These are phyloP conservation scores for Alnus rubra DNA, from an alignment of 306 rosid genomes.

Conservation along the genomic window DNA sequence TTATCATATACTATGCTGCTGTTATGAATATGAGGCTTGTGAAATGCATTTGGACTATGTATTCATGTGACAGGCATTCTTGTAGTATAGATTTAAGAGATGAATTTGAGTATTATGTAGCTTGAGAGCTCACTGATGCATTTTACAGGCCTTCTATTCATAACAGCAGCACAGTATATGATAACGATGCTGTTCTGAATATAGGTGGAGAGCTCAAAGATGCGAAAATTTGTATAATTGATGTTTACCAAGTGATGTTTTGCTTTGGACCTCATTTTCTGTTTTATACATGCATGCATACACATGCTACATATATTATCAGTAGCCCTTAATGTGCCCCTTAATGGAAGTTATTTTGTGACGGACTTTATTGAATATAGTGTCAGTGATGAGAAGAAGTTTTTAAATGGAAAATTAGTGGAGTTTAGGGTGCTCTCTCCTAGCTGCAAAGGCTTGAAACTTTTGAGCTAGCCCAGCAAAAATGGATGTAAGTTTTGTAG, in stretches of 20 bases:
- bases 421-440: not conserved
- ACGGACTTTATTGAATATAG: not conserved
- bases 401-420: not conserved
- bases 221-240: not conserved
- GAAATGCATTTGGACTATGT: not conserved
- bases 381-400: not conserved
- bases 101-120: not conserved
- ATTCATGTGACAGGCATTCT: not conserved
- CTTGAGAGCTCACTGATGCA: not conserved
- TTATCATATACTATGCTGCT: not conserved
- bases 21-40: not conserved
- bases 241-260: not conserved
- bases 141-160: too few species aligned
- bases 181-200: too few species aligned
- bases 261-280: not conserved
- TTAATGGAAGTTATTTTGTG: too few species aligned
- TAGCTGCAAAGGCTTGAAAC: conserved; percentile 7
- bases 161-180: too few species aligned
- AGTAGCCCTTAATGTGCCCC: too few species aligned
- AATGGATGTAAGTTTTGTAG: conserved; percentile 4
- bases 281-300: not conserved
- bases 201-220: not conserved
- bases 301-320: not conserved
- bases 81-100: not conserved
- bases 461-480: conserved; percentile 5